Evolutionary conservation across 495 filamentous ascomycete genomes (phyloP).

Genomic region (Podospora comata): DNA sequence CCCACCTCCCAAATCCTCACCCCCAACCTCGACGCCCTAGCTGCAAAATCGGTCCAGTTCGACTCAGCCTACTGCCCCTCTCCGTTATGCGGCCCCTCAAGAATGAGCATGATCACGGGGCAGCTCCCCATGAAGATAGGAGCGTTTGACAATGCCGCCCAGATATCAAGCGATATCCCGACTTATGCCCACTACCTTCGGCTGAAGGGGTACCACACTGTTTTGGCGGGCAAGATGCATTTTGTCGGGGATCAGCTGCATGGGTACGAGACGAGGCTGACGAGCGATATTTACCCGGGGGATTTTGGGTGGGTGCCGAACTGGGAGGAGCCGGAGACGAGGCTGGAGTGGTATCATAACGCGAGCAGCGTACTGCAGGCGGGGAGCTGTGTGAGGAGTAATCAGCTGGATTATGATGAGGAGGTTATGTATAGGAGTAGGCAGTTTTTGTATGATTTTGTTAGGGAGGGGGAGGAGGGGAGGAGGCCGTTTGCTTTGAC

Average conservation of each 20-base stretch:
- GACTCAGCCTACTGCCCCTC: conserved; percentile 87
- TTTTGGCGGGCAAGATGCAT: conserved; percentile 90
- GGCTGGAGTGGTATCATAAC: conserved; percentile 90
- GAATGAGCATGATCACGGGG: conserved; percentile 85
- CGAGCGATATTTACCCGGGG: conserved; percentile 88
- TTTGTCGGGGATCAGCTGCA: conserved; percentile 91
- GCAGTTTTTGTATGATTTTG: conserved; percentile 81
- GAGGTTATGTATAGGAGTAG: conserved; percentile 83
- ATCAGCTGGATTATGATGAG: conserved; percentile 93
- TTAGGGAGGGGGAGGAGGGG: conserved; percentile 58
- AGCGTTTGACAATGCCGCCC: conserved; percentile 81
- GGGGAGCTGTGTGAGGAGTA: conserved; percentile 75
- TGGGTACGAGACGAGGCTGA: conserved; percentile 82
- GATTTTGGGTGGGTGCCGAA: conserved; percentile 88
- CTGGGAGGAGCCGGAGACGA: conserved; percentile 81
- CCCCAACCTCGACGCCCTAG: conserved; percentile 78
- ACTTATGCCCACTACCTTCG: conserved; percentile 89
- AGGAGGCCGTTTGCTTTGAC: conserved; percentile 81
- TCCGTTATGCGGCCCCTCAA: conserved; percentile 81
- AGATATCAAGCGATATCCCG: conserved; percentile 68
- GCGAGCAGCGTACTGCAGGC: conserved; percentile 84
- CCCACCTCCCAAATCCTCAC: conserved; percentile 77
- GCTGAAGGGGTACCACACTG: conserved; percentile 81
- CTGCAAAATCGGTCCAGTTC: conserved; percentile 74
- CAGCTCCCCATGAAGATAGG: conserved; percentile 82